phyloP scores from a whole-genome alignment of 176 grass and related monocot genomes.

The Melocanna baccifera region DNA sequence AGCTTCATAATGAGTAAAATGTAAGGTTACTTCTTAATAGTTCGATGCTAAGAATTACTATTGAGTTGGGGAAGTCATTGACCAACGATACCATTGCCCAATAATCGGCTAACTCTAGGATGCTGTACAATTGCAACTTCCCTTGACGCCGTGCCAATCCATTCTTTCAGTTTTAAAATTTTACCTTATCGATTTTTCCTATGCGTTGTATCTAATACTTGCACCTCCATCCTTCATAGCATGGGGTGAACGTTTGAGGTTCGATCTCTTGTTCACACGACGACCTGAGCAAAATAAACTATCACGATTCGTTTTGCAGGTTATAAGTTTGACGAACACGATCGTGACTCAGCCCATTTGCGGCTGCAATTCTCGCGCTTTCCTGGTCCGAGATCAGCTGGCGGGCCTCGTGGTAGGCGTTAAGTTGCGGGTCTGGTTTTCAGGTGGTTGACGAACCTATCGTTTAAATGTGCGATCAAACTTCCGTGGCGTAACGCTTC shows the following conservation, averaged over 20 bases:
- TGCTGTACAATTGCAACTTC: conserved; percentile 10
- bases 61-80: neutral
- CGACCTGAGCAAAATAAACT: conserved; percentile 49
- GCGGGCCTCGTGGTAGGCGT: conserved; percentile 89
- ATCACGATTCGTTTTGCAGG: conserved; percentile 96
- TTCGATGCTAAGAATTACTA: neutral
- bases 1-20: neutral
- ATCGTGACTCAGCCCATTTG: conserved; percentile 95
- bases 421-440: conserved; percentile 53
- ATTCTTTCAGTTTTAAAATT: neutral
- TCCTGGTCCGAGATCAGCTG: conserved; percentile 89
- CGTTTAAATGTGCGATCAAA: conserved; percentile 41
- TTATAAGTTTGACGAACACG: conserved; percentile 98
- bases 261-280: conserved; percentile 39
- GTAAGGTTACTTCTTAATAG: neutral
- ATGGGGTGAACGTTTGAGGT: conserved; percentile 24
- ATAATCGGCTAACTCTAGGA: neutral
- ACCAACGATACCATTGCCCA: neutral
- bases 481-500: conserved; percentile 36
- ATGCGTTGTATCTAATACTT: conserved; percentile 18
- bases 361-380: conserved; percentile 95
- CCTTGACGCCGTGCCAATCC: neutral
- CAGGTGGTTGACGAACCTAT: conserved; percentile 58
- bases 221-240: conserved; percentile 28
- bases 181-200: neutral